Base-by-base conservation (phyloP, 495 filamentous ascomycete species). In the Copromyces sp. region DNA sequence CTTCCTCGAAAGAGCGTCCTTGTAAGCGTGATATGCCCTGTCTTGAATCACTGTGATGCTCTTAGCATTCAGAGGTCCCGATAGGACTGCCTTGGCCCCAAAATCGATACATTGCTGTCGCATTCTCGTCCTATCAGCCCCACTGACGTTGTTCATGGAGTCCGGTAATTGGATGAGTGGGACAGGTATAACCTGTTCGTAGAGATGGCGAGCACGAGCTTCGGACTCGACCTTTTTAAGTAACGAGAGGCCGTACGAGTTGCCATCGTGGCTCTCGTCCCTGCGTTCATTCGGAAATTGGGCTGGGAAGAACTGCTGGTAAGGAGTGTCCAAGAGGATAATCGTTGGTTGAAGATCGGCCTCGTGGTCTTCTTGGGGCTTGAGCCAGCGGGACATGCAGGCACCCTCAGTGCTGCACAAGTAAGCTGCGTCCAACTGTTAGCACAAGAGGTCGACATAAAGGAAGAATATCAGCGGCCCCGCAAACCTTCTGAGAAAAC, bases 71-170 rank as follows among this genome's bases (percentile, higher is more conserved):
- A 98, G 79, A 7, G 95, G 94, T 74, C 90, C 92, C 2, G 88
- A 86, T 72, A 97, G 82, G 72, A 97, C 92, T 83, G 97, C 95
- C 24, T 91, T 83, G 12, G 95, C 95, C 68, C 95, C 95, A 32
- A 89, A 88, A 78, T 97, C 93, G 14, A 98, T 81, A 80, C 91
- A 95, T 74, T 85, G 87, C 71, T 90, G 86, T 61, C 84, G 78
- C 69, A 85, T 81, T 71, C 77, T 75, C 74, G 84, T 78, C 79
- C 84, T 81, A 78, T 84, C 77, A 65, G 81, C 59, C 42, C 73
- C 87, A 35, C 65, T 80, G 38, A 77, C 83, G 65, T 80, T 78
- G 75, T 78, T 74, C 47, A 75, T 70, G 37, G 74, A 75, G 70
- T 83, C 78, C 73, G 82, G 79, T 38, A 78, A 80, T 69, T 75